A percentile compares a stretch with the other conserved stretches of the same genome.
These are phyloP conservation scores for Myrmaecium sp. DNA, from an alignment of 2,329 filamentous ascomycete genomes.

Conservation along the genomic window DNA sequence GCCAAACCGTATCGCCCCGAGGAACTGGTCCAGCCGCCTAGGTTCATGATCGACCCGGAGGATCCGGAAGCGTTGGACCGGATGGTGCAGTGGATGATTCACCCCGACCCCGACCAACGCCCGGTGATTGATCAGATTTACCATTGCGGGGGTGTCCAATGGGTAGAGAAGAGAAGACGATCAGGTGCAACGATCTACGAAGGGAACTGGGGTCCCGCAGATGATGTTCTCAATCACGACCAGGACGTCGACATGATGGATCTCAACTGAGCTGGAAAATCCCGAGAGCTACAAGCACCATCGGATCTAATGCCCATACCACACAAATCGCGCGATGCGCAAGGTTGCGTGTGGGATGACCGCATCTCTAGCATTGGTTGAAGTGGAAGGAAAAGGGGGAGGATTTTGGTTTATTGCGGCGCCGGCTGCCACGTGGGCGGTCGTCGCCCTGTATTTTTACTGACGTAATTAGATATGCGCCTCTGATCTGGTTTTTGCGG, in stretches of 20 bases:
- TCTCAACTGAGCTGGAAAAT: constrained; percentile 13
- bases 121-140: constrained; percentile 62
- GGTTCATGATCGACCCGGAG: constrained; percentile 69
- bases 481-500: too few species aligned
- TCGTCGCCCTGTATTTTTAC: too few species aligned
- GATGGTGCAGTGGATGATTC: constrained; percentile 78
- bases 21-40: constrained; percentile 53
- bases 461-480: too few species aligned
- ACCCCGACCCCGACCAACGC: constrained; percentile 53
- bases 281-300: neutral
- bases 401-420: too few species aligned
- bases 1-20: constrained; percentile 14
- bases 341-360: neutral
- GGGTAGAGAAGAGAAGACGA: constrained; percentile 60
- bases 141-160: constrained; percentile 54
- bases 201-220: constrained; percentile 80
- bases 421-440: too few species aligned
- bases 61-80: constrained; percentile 64
- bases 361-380: too few species aligned
- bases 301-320: neutral
- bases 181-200: constrained; percentile 92
- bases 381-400: too few species aligned
- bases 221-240: constrained; percentile 40
- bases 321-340: neutral
- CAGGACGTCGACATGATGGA: constrained; percentile 46